Evolutionary conservation across 805 yeast species (phyloP).

Genomic region (Phaffomyces opuntiae): DNA sequence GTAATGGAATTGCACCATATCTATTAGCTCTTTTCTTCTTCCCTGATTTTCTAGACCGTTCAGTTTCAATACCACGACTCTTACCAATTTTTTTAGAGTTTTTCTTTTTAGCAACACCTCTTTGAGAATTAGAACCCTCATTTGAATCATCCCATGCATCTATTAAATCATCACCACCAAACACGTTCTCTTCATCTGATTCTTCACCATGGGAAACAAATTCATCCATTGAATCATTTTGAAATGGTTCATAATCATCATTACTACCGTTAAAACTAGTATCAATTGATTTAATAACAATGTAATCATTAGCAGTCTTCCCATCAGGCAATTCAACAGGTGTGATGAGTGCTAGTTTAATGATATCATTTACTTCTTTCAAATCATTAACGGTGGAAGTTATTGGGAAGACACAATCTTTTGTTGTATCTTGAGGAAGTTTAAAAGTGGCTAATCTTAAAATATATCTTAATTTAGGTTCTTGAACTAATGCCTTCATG

Average conservation of each 20-base stretch:
- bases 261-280: constrained; percentile 21
- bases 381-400: constrained; percentile 27
- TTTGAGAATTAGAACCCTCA: constrained; percentile 1
- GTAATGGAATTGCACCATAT: constrained; percentile 18
- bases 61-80: not conserved
- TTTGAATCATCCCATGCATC: constrained; percentile 10
- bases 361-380: constrained; percentile 27
- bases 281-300: constrained; percentile 17
- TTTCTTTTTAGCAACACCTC: constrained; percentile 20
- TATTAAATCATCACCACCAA: constrained; percentile 14
- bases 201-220: constrained; percentile 11
- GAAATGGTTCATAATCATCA: constrained; percentile 21
- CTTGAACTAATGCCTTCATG: constrained; percentile 31
- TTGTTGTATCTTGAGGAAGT: constrained; percentile 33
- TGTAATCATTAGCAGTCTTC: constrained; percentile 27
- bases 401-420: constrained; percentile 32
- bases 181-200: constrained; percentile 29
- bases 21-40: constrained; percentile 11
- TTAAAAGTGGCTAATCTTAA: constrained; percentile 40
- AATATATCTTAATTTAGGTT: constrained; percentile 43
- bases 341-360: constrained; percentile 35
- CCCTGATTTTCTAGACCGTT: not conserved
- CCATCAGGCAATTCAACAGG: constrained; percentile 31
- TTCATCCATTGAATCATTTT: constrained; percentile 31
- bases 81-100: not conserved